Evolutionary conservation across 192 early-diverging fungal genomes (phyloP).

Genomic region (Umbelopsis sp.): DNA sequence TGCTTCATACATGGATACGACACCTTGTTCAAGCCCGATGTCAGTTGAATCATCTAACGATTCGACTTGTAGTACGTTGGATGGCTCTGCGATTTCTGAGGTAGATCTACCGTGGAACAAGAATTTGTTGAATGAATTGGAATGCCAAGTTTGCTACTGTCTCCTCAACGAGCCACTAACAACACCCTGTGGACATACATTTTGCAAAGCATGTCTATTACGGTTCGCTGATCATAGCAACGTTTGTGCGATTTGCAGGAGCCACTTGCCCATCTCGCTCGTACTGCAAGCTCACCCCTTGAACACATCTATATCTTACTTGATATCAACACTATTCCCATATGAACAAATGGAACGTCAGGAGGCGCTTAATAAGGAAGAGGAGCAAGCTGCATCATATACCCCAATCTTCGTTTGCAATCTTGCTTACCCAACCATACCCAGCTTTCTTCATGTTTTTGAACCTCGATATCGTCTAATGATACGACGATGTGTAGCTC

Average conservation of each 20-base stretch:
- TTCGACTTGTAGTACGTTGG: not conserved
- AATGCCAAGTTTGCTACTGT: slow-evolving; percentile 64
- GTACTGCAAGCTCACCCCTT: slow-evolving; percentile 42
- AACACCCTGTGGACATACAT: slow-evolving; percentile 67
- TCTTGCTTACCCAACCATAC: slow-evolving; percentile 60
- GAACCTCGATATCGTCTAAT: slow-evolving; percentile 67
- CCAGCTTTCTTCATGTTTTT: slow-evolving; percentile 64
- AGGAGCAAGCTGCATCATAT: slow-evolving; percentile 26
- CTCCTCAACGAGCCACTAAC: slow-evolving; percentile 62
- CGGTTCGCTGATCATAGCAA: slow-evolving; percentile 54
- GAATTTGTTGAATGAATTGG: slow-evolving; percentile 31
- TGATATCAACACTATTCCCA: slow-evolving; percentile 21
- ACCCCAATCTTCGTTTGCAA: slow-evolving; percentile 64
- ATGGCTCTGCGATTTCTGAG: not conserved
- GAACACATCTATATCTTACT: slow-evolving; percentile 33
- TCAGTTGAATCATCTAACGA: not conserved
- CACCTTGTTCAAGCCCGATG: slow-evolving; percentile 12
- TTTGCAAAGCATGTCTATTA: slow-evolving; percentile 62
- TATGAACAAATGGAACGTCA: slow-evolving; percentile 25
- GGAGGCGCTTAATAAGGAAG: slow-evolving; percentile 23
- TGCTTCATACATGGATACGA: slow-evolving; percentile 5
- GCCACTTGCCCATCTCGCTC: slow-evolving; percentile 36
- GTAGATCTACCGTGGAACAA: not conserved
- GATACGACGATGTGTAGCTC: slow-evolving; percentile 52
- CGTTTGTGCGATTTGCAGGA: slow-evolving; percentile 50